Evolutionary conservation across 176 grass and related monocot genomes (phyloP), one percentile per base, ranked within the genome.

Genomic region (Poa annua): DNA sequence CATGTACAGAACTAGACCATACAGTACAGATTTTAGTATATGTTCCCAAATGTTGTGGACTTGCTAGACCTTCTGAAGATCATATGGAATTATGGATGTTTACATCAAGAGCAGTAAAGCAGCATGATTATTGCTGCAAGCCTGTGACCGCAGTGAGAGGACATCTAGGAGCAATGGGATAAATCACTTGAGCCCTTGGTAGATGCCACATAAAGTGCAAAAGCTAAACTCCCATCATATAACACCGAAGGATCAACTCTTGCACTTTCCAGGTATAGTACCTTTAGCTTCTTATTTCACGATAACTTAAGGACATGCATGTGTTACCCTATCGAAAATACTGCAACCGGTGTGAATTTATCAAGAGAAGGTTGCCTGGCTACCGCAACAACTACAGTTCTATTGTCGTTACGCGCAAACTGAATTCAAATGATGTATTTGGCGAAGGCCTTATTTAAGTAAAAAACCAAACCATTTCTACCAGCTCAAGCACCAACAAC

Each of bases 1-100:
- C 72, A 76, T 66, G 48, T 65, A 76, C 11, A 64, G 22, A 63
- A n/a, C 35, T 16, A 69, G 32, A 73, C 56, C 47, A 42, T n/a
- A 66, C 16, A 66, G 69, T 73, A 82, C 63, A 3, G 2, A 47
- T 15, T 71, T 17, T 39, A 81, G 34, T 84, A 25, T 71, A 88
- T 17, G 19, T 49, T 78, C 42, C 12, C 36, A 15, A 12, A 79
- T 62, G 15, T 17, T 20, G 56, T 29, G 53, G 1, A 10, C 16
- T 42, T 48, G n/a, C 29, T 62, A 62, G 33, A 15, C 20, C 19
- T 38, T 26, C 50, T 9, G 22, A 79, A 52, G 25, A 73, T 73
- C 41, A 73, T 52, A 80, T 32, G 47, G n/a, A 42, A 33, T 13
- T 24, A 71, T 54, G 34, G 11, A 63, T 51, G 24, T 24, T 0